Evolutionary conservation across 805 yeast genomes (phyloP).

Genomic region (Candida insectorum): DNA sequence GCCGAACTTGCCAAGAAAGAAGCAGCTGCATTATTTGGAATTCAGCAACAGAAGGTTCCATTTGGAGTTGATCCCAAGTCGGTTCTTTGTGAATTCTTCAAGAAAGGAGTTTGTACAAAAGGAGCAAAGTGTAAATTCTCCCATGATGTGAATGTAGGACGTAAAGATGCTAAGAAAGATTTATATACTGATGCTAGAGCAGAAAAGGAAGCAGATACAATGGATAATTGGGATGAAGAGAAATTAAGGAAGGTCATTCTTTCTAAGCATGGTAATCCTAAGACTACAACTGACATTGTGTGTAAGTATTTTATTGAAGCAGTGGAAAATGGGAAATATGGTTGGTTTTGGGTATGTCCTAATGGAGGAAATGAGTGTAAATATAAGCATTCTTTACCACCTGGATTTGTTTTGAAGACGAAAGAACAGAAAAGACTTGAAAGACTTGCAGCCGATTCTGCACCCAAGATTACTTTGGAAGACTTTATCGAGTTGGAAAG

Average conservation of each 20-base stretch:
- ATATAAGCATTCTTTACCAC: conserved; percentile 93
- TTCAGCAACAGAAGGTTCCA: conserved; percentile 80
- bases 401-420: conserved; percentile 94
- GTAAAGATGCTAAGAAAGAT: conserved; percentile 88
- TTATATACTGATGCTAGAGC: conserved; percentile 85
- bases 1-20: conserved; percentile 87
- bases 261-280: conserved; percentile 92
- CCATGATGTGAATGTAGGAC: conserved; percentile 81
- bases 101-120: conserved; percentile 79
- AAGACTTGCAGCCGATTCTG: conserved; percentile 74
- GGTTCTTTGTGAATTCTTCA: conserved; percentile 85
- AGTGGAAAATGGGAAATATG: conserved; percentile 94
- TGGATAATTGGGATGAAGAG: conserved; percentile 97
- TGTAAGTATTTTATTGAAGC: conserved; percentile 95
- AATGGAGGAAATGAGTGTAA: conserved; percentile 90
- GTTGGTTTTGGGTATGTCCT: conserved; percentile 99
- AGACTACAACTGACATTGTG: conserved; percentile 90
- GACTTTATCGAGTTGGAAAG: conserved; percentile 95
- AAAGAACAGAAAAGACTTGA: conserved; percentile 93
- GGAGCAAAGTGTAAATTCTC: conserved; percentile 88
- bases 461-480: conserved; percentile 90
- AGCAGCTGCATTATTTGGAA: conserved; percentile 72
- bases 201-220: conserved; percentile 73
- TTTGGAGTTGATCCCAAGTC: conserved; percentile 98
- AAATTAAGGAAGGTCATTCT: conserved; percentile 80